Evolutionary conservation across 768 basidiomycete species (phyloP).

Genomic region (Mycena latifolia): DNA sequence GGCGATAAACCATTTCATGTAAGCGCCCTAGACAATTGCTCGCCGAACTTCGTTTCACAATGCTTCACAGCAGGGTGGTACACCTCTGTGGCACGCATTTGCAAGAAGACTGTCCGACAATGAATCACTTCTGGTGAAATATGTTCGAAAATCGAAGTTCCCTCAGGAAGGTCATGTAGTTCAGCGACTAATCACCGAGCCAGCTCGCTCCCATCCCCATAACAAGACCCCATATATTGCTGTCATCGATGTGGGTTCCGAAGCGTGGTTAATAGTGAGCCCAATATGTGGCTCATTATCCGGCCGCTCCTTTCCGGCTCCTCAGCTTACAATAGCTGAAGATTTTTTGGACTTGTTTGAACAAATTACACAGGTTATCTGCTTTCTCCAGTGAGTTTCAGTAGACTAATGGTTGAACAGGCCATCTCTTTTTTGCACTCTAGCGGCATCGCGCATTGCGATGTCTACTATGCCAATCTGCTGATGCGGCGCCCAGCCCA

Average conservation of each 20-base stretch:
- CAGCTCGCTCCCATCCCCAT: background rate
- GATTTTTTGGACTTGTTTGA: constrained; percentile 1
- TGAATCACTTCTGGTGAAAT: background rate
- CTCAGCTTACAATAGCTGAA: background rate
- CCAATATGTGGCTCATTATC: background rate
- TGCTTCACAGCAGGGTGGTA: background rate
- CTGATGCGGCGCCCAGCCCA: background rate
- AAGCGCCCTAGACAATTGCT: too few relatives aligned
- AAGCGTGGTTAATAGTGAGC: constrained; percentile 2
- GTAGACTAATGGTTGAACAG: too few relatives aligned
- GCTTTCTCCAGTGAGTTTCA: background rate
- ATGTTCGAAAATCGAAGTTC: constrained; percentile 1
- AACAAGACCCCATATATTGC: constrained; percentile 1
- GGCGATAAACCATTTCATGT: too few relatives aligned
- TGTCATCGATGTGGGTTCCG: background rate
- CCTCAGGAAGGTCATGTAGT: background rate
- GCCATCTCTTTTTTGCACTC: background rate
- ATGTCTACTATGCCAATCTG: background rate
- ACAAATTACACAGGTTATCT: background rate
- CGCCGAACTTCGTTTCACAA: too few relatives aligned
- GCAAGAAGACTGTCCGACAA: background rate
- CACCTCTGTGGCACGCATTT: constrained; percentile 39
- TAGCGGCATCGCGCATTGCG: background rate
- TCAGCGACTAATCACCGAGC: background rate
- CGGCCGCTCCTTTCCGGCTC: background rate